Evolutionary conservation across 208 protist species (phyloP), one percentile per base, ranked within the genome.

Genomic region (Leishmania arabica): DNA sequence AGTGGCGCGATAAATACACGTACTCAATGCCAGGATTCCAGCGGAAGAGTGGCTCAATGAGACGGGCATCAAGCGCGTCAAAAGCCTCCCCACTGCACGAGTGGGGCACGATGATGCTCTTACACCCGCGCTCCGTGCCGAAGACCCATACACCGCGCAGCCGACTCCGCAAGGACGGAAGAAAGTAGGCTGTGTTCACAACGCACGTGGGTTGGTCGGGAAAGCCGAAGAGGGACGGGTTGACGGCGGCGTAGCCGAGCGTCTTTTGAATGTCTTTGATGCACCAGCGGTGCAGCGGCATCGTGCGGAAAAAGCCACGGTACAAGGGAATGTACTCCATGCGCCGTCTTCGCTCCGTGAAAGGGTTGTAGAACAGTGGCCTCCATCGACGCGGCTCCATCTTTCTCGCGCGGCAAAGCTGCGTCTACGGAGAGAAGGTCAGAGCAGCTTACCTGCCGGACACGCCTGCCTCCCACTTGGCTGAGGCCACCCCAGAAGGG

Each of bases 11-110:
- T 49, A 98, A 84, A 84, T 98, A 98, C 54, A 97, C 79, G 64
- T 95, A 95, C 84, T 96, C 91, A 69, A 98, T 88, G 13, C 95
- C 92, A 31, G 93, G 95, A 80, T 97, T 98, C 91, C 91, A 95
- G 47, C 92, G 88, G 82, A 98, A 97, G 24, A 97, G 85, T 13
- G 93, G 93, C 83, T 93, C 92, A 37, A 98, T 89, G 62, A 96
- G 79, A 66, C 93, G 90, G 6, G 88, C 92, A 77, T 98, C 95
- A 69, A 96, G 62, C 17, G 84, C 89, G 79, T 98, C 95, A 83
- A 97, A 98, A 45, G 69, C 62, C 73, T 91, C 88, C 15, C 83
- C 79, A 64, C 82, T 97, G 84, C 92, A 96, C 2, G 93, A 96
- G 42, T 87, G 83, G 27, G 95, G 95, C 27, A 98, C 86, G 45